Evolutionary conservation across 148 eudicot species (phyloP).

Genomic region (Gaultheria prostrata): DNA sequence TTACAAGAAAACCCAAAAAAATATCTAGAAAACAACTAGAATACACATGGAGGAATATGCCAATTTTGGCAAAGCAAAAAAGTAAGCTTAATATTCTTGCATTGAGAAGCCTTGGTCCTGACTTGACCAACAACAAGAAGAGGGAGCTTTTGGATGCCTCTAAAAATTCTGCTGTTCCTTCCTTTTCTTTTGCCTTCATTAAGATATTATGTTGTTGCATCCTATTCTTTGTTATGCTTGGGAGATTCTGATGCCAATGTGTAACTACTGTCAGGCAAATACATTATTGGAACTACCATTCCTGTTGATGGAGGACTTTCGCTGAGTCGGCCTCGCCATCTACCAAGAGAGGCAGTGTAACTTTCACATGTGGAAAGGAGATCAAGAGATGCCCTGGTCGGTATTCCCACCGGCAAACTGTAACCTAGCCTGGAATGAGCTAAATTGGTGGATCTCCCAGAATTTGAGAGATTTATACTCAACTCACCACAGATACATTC

Average conservation of each 20-base stretch:
- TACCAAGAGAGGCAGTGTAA: slow-evolving; percentile 76
- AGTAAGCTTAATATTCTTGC: too few relatives aligned
- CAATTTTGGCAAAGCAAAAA: too few relatives aligned
- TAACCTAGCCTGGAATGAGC: slow-evolving; percentile 19
- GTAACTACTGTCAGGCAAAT: slow-evolving; percentile 52
- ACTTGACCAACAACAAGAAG: too few relatives aligned
- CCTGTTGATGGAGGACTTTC: slow-evolving; percentile 88
- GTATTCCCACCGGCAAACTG: slow-evolving; percentile 77
- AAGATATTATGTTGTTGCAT: neutral
- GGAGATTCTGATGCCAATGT: neutral
- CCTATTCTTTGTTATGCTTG: too few relatives aligned
- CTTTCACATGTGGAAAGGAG: slow-evolving; percentile 81
- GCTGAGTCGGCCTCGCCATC: slow-evolving; percentile 78
- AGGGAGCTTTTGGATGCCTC: too few relatives aligned
- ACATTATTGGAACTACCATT: slow-evolving; percentile 63
- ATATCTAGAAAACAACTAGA: too few relatives aligned
- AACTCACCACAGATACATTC: neutral
- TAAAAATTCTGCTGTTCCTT: too few relatives aligned
- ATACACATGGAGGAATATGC: too few relatives aligned
- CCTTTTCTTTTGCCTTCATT: neutral
- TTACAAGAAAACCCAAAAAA: too few relatives aligned
- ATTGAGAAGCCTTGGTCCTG: too few relatives aligned
- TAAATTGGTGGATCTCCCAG: neutral
- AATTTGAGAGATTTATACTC: neutral
- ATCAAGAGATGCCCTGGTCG: slow-evolving; percentile 57